phyloP scores from a whole-genome alignment of 1,139 yeast genomes.

The Magnusiomyces suaveolens region DNA sequence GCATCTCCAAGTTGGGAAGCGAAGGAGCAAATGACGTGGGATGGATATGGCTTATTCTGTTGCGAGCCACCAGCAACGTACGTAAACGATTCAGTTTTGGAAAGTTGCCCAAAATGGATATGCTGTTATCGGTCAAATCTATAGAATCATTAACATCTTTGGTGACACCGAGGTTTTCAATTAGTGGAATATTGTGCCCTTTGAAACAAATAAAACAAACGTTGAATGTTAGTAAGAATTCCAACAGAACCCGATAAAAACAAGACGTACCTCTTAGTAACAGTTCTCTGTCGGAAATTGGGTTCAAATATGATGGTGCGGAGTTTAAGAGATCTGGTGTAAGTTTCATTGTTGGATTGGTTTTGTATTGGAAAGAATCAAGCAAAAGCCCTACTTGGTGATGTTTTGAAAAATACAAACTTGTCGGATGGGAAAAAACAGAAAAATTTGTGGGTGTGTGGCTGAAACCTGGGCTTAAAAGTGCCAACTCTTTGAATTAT shows the following conservation, averaged over 20 bases:
- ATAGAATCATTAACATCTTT: slow-evolving; percentile 43
- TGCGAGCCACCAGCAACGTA: slow-evolving; percentile 48
- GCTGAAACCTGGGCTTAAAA: too few relatives aligned
- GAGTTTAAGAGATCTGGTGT: slow-evolving; percentile 41
- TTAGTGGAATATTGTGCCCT: slow-evolving; percentile 33
- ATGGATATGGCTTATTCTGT: slow-evolving; percentile 41
- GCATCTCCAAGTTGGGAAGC: slow-evolving; percentile 40
- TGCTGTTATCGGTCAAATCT: slow-evolving; percentile 60
- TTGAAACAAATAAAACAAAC: neutral
- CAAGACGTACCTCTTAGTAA: slow-evolving; percentile 31
- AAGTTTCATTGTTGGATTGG: slow-evolving; percentile 39
- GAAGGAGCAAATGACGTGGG: slow-evolving; percentile 26
- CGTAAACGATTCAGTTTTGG: slow-evolving; percentile 41
- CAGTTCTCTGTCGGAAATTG: slow-evolving; percentile 39
- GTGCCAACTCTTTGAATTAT: too few relatives aligned
- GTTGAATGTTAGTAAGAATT: neutral
- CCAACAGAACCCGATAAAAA: neutral
- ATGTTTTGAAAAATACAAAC: neutral
- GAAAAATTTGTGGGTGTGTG: neutral
- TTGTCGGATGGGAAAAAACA: neutral
- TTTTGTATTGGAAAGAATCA: neutral
- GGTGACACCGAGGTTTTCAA: slow-evolving; percentile 39
- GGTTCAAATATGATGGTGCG: slow-evolving; percentile 45
- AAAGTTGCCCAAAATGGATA: slow-evolving; percentile 44
- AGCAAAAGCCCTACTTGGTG: slow-evolving; percentile 1